phyloP scores from a whole-genome alignment of 805 yeast species.

The Candida bentonensis region DNA sequence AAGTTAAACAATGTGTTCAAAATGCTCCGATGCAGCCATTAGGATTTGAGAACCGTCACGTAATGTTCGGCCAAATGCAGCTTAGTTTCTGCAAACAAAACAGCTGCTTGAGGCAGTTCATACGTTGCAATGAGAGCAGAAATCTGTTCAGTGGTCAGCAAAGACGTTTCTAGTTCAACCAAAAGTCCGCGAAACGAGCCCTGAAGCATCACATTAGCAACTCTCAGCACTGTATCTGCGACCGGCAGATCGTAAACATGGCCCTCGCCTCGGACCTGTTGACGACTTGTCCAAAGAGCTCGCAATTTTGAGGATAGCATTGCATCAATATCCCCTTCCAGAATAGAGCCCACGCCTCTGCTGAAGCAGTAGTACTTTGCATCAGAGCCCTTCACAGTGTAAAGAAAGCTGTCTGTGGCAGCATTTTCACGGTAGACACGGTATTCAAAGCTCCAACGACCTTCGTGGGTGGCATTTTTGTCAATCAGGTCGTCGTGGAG shows the following conservation, averaged over 20 bases:
- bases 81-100: not conserved
- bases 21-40: not conserved
- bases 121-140: not conserved
- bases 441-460: not conserved
- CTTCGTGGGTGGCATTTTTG: not conserved
- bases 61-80: not conserved
- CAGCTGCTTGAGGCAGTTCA: not conserved
- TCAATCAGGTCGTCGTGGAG: not conserved
- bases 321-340: not conserved
- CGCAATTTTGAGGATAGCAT: not conserved
- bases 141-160: not conserved
- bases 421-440: not conserved
- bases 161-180: not conserved
- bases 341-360: not conserved
- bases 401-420: not conserved
- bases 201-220: not conserved
- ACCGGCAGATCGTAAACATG: not conserved
- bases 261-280: not conserved
- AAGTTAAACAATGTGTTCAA: not conserved
- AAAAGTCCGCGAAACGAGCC: not conserved
- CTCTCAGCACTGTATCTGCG: not conserved
- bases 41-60: not conserved
- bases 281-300: not conserved
- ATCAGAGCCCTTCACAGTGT: not conserved
- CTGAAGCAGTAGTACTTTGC: not conserved